Evolutionary conservation across 2,329 filamentous ascomycete genomes (phyloP), one percentile per base, ranked within the genome.

Genomic region (Gaeumannomyces sp.): DNA sequence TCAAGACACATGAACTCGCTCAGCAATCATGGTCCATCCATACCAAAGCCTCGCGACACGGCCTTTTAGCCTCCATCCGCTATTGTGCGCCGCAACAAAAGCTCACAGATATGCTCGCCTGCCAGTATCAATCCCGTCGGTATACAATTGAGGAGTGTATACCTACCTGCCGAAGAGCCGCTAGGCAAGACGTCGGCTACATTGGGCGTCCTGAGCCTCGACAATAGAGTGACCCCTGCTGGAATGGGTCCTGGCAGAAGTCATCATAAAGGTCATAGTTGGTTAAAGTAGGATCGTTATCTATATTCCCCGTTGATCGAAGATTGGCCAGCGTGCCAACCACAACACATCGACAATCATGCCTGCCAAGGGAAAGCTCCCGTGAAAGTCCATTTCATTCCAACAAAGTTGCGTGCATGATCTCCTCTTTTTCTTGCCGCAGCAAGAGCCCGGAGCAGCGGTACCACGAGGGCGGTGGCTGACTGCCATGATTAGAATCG

Each of bases 281-380:
- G 60, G 63, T 64, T 28, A 63, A 61, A 57, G 56, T 35, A 60
- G 64, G 35, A 33, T 62, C 59, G 65, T 63, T 59, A 63, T 63
- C 62, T 63, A 63, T 63, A 63, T 59, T 63, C 53, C 62, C 57
- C 38, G 62, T 56, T 56, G 38, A 58, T 29, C 31, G 29, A 33
- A n/a, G 53, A 63, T 63, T 33, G 19, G 53, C 61, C 53, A 31
- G n/a, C 29, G 14, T 59, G 29, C 57, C 57, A 59, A 59, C 57
- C 57, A 59, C 57, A 59, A 59, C 57, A 59, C 57, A 59, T 28
- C 57, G 27, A 59, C 57, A 59, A 53, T 22, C 45, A n/a, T 53
- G 45, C 45, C 45, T 53, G 45, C 45, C 45, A 53, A 53, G 5
- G 45, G 45, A 53, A n/a, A 53, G 19, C 45, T 53, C 45, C 25